Evolutionary conservation across 2,329 filamentous ascomycete genomes (phyloP), one percentile per base, ranked within the genome.

Genomic region (Didymella pinodella): DNA sequence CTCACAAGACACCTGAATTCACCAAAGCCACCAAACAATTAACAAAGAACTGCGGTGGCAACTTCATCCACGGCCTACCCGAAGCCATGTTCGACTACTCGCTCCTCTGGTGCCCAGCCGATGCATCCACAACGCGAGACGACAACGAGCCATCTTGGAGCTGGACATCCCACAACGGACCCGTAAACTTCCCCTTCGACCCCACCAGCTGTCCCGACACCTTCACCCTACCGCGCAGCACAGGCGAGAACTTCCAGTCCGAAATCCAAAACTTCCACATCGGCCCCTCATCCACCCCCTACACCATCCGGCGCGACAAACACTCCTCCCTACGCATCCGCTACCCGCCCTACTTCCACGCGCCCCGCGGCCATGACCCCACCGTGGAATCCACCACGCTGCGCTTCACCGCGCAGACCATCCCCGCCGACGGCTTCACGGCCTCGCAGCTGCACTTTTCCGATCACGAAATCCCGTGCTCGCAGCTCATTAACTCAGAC

Each of bases 181-280:
- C 53, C 2, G 63, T 74, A 5, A 74, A 70, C 43, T 76, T 74
- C 50, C 74, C 74, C 2, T 74, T 76, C 36, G 74, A 76, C 52
- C 72, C 69, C 1, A 70, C 69, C 12, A 75, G 62, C 48, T 68
- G 70, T 34, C 74, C 72, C 14, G 74, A 76, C 54, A 55, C 70
- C 8, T 66, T 57, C 32, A 66, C 50, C 11, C 51, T 61, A 0
- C 68, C 70, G 2, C 63, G 57, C 22, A 56, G 47, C 50, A 62
- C 69, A n/a, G 66, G 64, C 14, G 57, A 65, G 25, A 69, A 63
- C 59, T 75, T 76, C 57, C 65, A 62, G 43, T 75, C 73, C 4
- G 70, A 75, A 36, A 63, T 76, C 32, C 25, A 56, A 20, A 67
- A 71, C 22, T 72, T 67, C 45, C 60, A 70, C 38, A 59, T 73